Base-by-base conservation (phyloP, 1,284 basidiomycete genomes). In the Amylostereum areolatum region DNA sequence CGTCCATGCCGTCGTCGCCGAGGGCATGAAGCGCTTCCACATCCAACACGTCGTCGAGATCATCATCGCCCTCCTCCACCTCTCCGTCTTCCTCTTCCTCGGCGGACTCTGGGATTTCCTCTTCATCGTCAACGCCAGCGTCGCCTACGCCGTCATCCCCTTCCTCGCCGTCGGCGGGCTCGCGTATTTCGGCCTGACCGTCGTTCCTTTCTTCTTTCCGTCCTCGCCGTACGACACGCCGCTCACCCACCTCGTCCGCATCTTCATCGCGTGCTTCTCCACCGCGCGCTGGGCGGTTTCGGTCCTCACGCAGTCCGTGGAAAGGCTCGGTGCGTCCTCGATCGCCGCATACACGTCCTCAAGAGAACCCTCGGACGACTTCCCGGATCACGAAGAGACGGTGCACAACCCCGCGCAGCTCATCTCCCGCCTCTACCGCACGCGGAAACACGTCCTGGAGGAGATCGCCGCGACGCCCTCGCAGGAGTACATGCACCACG, bases 191-290 rank as follows among this genome's bases (percentile, higher is more conserved):
- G 18, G n/a, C 18, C 25, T 47, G n/a, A 47, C 36, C 3, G n/a
- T 41, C 29, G 7, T 47, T 11, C 46, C 46, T 30, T 3, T 47
- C 37, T 12, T 47, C 4, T 46, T 24, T 28, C 49, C 33, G 1
- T 28, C 30, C 11, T 47, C 40, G 11, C 49, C 49, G 5, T 51
- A 47, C 43, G 35, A 51, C 18, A 47, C 49, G 1, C 49, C 49
- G 4, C 40, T 51, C 31, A 47, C 49, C 3, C 10, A 5, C 9
- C 11, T n/a, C 27, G 3, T 31, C 8, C 12, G 25, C n/a, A n/a
- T n/a, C n/a, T n/a, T n/a, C n/a, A n/a, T n/a, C n/a, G n/a, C n/a
- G n/a, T n/a, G n/a, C n/a, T n/a, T n/a, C n/a, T n/a, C n/a, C n/a
- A n/a, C n/a, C n/a, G n/a, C n/a, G n/a, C n/a, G n/a, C n/a, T n/a